Base-by-base conservation (phyloP, 441 rosid species). In the Bruguiera hainesii region DNA sequence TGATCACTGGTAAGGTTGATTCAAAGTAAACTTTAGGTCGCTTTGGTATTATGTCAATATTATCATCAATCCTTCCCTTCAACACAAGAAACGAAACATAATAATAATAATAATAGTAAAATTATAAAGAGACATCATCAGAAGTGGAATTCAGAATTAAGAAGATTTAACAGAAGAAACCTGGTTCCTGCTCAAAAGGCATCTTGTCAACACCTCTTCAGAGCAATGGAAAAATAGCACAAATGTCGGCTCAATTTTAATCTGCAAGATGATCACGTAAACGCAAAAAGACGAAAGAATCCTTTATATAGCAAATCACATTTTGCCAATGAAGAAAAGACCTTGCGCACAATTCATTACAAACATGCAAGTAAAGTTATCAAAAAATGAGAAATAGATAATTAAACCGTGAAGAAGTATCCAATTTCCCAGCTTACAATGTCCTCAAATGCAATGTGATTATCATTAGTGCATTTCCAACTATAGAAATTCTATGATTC, bases 11-110 rank as follows among this genome's bases (percentile, higher is more conserved):
- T 15, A 78, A 51, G 48, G 82, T 86, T 37, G 80, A 78, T 55
- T 83, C 83, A 2, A 71, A 67, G 63, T 83, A 84, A 65, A 84
- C 83, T 67, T 78, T 75, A 26, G 83, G 78, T 46, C 87, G 81
- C 74, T 81, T 83, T 80, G 66, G 68, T 67, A 85, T 78, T 37
- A 81, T 81, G 35, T 84, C 84, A 11, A 79, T 79, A 65, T 80
- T 83, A 77, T 82, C 90, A 78, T 85, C 89, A 51, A 65, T 82
- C 75, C 89, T 78, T 57, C 85, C 86, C 87, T 80, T 39, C 57
- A 72, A 49, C 37, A 33, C 37, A 52, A 60, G 13, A 7, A 19
- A 0, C 6, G 7, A 31, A 4, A 31, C 5, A 31, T 31, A 31
- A 31, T 31, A 31, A 6, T 29, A 25, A 30, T 35, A 62, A 29